Base-by-base conservation (phyloP, 192 early-diverging fungal genomes). In the Entrophospora sp. region DNA sequence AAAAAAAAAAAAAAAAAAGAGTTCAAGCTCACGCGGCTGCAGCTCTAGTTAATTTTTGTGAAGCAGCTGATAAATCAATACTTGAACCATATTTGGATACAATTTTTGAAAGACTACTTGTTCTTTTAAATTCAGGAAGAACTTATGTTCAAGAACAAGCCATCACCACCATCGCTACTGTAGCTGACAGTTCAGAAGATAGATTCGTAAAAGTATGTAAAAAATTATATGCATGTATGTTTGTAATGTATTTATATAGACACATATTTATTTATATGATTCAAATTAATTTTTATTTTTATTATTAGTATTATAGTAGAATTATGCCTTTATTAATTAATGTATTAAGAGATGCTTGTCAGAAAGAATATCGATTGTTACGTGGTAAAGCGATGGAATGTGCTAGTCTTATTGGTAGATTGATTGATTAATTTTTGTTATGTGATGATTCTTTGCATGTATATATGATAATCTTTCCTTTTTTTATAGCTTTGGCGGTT, bases 81-180 rank as follows among this genome's bases (percentile, higher is more conserved):
- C 77, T 98, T 66, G 87, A 90, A 60, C 92, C 92, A 25, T 96
- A 92, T 73, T 75, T 99, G 66, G 91, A 92, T 73, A 79, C 85
- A 59, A 88, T 99, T 71, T 89, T 99, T 66, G 81, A 89, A 68
- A 87, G 84, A 40, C 84, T 97, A 53, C 69, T 95, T 70, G 73
- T 83, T 12, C 86, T 99, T 64, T 80, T 98, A 55, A 87, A 85
- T 74, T 89, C 87, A 22, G 76, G 77, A 20, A 90, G 89, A 73
- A 91, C 84, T 31, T 99, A 94, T 74, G 92, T 97, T 44, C 97
- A 98, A 76, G 96, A 99, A 75, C 96, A 99, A 77, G 94, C 94
- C 31, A 91, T 99, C 67, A 98, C 97, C 27, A 91, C 95, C 16
- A 91, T 99, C 63, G 95, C 96, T 49, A 94, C 92, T 1, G 88